phyloP scores from a whole-genome alignment of 768 basidiomycete genomes.

The Mycena pura region DNA sequence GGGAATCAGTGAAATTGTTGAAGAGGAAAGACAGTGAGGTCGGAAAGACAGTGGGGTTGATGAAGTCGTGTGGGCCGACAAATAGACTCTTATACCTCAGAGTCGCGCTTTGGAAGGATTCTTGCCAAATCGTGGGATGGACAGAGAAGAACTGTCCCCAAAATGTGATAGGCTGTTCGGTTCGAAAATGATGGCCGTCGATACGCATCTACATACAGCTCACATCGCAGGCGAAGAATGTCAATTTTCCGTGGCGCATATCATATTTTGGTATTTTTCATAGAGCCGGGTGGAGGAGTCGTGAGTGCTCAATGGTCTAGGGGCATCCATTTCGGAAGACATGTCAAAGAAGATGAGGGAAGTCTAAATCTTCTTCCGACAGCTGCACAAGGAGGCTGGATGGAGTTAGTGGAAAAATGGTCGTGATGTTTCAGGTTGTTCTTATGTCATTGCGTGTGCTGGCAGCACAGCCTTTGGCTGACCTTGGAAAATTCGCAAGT shows the following conservation, averaged over 20 bases:
- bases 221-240: constrained; percentile 9
- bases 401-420: constrained; percentile 13
- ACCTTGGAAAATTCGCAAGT: constrained; percentile 3
- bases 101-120: constrained; percentile 9
- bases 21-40: constrained; percentile 7
- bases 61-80: constrained; percentile 14
- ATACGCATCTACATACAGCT: constrained; percentile 7
- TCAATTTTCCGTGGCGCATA: background rate
- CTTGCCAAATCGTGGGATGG: constrained; percentile 5
- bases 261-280: constrained; percentile 8
- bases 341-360: constrained; percentile 15
- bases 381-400: constrained; percentile 11
- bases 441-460: background rate
- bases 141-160: constrained; percentile 16
- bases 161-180: constrained; percentile 13
- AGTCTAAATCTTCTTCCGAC: constrained; percentile 9
- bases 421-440: constrained; percentile 15
- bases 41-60: constrained; percentile 11
- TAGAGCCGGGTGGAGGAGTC: constrained; percentile 1
- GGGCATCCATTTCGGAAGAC: constrained; percentile 10
- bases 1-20: constrained; percentile 11
- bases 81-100: constrained; percentile 17
- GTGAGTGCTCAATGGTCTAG: constrained; percentile 8
- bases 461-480: constrained; percentile 3
- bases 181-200: constrained; percentile 16